Base-by-base conservation (phyloP, 805 yeast species). In the Candida alai region DNA sequence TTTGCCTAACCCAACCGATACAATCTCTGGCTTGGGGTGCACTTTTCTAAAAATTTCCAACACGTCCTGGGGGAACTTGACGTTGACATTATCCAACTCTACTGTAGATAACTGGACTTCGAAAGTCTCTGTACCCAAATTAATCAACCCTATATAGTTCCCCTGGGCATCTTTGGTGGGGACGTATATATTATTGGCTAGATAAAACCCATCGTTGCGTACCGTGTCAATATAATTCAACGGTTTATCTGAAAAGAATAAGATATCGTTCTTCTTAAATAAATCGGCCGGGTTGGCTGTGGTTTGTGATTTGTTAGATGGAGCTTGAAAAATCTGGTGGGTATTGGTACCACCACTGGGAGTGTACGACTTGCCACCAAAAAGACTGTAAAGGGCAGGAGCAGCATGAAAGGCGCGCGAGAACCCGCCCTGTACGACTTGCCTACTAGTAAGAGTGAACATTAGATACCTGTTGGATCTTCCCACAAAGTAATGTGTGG, bases 11-110 rank as follows among this genome's bases (percentile, higher is more conserved):
- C 95, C 95, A 12, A 84, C 58, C 6, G 84, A 78, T 30, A 83
- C 46, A 28, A 85, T 63, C 49, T 85, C 94, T 0, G 95, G 95
- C 48, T 78, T 78, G 3, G 95, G 95, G 52, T 78, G 76, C 1
- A 81, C 54, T 5, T 77, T 59, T 13, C 66, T 68, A 36, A 81
- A 68, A 4, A 81, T 51, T 10, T 65, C 64, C 17, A 78, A 56
- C 0, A 73, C 56, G n/a, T 60, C 52, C 15, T 42, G 30, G 35
- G 63, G 58, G 32, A 81, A 63, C 21, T 74, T 77, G 10, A 81
- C 74, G n/a, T 78, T 56, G 28, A 80, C 65, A 39, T 68, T 64
- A 22, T 58, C 51, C 16, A 62, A 39, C 32, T 73, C 73, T n/a
- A 56, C 48, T 13, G 65, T 42, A 15, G 62, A 45, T 28, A 82